Conservation (phyloP, 257 asterid species). For the Lantana camara region DNA sequence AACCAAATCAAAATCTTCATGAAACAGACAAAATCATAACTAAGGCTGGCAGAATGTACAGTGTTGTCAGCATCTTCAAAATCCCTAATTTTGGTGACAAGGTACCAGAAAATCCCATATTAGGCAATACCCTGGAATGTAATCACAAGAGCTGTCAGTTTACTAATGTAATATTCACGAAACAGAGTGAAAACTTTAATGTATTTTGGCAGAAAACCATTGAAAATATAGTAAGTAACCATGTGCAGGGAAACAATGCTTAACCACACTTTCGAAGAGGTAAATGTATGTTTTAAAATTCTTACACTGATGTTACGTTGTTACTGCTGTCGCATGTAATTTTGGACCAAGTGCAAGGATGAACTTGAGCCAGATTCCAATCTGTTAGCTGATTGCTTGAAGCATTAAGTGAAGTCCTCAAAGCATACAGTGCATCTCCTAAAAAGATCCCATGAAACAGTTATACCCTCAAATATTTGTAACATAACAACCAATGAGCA, state of each 20-base stretch:
- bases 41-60: constrained; percentile 53
- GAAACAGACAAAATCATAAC: constrained; percentile 7
- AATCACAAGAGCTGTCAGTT: constrained; percentile 18
- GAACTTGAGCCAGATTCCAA: constrained; percentile 80
- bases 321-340: constrained; percentile 57
- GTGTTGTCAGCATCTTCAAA: constrained; percentile 61
- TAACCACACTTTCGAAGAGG: neutral
- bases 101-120: constrained; percentile 89
- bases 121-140: constrained; percentile 77
- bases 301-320: constrained; percentile 77
- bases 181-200: neutral
- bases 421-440: constrained; percentile 78
- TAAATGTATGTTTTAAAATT: constrained; percentile 13
- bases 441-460: constrained; percentile 11
- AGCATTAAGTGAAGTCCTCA: constrained; percentile 70
- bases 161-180: constrained; percentile 1
- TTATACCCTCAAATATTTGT: constrained; percentile 10
- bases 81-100: constrained; percentile 72
- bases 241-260: neutral
- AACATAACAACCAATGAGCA: constrained; percentile 9
- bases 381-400: constrained; percentile 62
- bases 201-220: neutral
- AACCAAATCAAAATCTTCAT: constrained; percentile 4
- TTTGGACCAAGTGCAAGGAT: constrained; percentile 95
- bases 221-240: neutral